Evolutionary conservation across 257 asterid genomes (phyloP).

Genomic region (Jasminum sambac): DNA sequence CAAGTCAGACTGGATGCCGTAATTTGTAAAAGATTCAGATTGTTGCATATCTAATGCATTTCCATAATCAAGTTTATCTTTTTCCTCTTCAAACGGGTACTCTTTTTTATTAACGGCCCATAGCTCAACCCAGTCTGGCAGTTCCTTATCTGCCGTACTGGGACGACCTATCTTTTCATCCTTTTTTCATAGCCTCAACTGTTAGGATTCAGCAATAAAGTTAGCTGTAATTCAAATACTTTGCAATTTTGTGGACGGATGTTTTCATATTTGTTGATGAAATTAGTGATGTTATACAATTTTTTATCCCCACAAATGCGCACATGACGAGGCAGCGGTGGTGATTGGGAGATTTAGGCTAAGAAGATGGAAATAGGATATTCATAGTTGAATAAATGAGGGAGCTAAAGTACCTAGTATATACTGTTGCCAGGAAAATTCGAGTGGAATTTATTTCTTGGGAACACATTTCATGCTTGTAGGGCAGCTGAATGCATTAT

Average conservation of each 20-base stretch:
- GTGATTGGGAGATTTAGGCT: background rate
- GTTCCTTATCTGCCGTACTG: constrained; percentile 9
- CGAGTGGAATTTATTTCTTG: constrained; percentile 3
- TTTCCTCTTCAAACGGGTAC: background rate
- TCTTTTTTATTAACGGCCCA: background rate
- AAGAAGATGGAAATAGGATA: background rate
- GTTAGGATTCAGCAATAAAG: background rate
- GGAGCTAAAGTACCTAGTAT: background rate
- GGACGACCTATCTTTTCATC: background rate
- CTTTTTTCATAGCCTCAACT: background rate
- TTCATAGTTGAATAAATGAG: background rate
- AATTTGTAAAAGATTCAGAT: background rate
- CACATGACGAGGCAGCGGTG: background rate
- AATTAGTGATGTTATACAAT: background rate
- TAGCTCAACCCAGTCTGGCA: background rate
- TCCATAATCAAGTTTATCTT: background rate
- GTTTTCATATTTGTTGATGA: background rate
- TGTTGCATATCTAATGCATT: background rate
- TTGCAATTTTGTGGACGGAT: constrained; percentile 1
- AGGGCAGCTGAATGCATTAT: background rate
- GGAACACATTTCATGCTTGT: constrained; percentile 6
- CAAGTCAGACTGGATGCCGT: background rate
- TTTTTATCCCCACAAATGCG: background rate
- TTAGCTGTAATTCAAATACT: background rate
- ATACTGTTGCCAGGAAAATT: background rate